Evolutionary conservation across 495 filamentous ascomycete genomes (phyloP).

Genomic region (Penicillium herquei): DNA sequence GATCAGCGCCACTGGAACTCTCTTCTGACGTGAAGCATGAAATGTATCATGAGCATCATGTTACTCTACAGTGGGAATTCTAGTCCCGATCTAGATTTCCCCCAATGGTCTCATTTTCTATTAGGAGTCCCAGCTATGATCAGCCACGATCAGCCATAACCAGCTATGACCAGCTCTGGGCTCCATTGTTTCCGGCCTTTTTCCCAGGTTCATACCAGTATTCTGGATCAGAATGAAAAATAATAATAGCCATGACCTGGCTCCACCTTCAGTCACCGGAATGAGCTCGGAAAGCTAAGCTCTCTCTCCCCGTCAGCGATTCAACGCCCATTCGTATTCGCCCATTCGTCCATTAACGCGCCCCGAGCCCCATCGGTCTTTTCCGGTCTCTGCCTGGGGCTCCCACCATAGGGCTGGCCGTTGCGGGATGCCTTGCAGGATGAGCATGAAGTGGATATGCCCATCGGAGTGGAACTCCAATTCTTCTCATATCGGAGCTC

Average conservation of each 20-base stretch:
- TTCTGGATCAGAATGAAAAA: too few species aligned
- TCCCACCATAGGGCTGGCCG: constrained; percentile 22
- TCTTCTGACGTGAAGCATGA: constrained; percentile 1
- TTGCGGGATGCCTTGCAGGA: constrained; percentile 20
- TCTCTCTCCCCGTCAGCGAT: background rate
- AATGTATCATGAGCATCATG: background rate
- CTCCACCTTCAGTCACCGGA: background rate
- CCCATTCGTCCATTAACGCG: constrained; percentile 10
- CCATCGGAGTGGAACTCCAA: background rate
- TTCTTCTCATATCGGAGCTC: background rate
- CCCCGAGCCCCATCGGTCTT: constrained; percentile 16
- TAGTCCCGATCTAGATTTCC: background rate
- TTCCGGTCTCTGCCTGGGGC: constrained; percentile 27
- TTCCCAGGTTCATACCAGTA: background rate
- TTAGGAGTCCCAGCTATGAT: too few species aligned
- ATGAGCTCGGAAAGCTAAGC: constrained; percentile 3
- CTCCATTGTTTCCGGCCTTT: background rate
- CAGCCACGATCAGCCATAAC: too few species aligned
- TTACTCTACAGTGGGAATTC: background rate
- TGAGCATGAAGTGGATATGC: background rate
- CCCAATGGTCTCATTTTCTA: background rate
- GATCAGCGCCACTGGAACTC: background rate
- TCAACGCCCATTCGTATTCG: background rate
- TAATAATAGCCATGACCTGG: background rate
- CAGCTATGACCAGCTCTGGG: background rate